Base-by-base conservation (phyloP, 1,284 basidiomycete species). In the Xerocomus nothofagi region DNA sequence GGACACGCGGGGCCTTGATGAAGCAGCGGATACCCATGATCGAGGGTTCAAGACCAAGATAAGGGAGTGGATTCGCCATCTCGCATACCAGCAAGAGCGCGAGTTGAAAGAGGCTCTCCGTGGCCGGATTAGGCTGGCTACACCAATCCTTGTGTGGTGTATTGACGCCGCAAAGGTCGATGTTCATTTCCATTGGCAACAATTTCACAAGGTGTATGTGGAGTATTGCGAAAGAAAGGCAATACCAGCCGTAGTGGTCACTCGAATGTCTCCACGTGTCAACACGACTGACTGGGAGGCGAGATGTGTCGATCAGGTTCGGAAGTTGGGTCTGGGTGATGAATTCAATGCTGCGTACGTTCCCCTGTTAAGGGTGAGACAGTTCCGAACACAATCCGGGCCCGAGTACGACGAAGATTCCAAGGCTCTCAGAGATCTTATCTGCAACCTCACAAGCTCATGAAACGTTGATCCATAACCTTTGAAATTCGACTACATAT, bases 1-100 rank as follows among this genome's bases (percentile, higher is more conserved):
- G 61, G 61, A 63, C 34, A 63, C 63, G 15, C 61, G 58, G 3
- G 61, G 61, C 37, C 63, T 63, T 18, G 50, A 53, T 15, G 61
- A 67, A 50, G 58, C 57, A 0, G 54, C 36, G 10, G 62, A 50
- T 11, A n/a, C 27, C 23, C 38, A 37, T 12, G 37, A 48, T 20
- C 47, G 50, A 5, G 11, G 38, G 31, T 36, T 49, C 33, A 32
- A 45, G 32, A 14, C 44, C 26, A 62, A 40, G 40, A 18, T 60
- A 6, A 3, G 53, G 30, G 49, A 47, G 24, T 44, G n/a, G 37
- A 41, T 63, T 21, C 59, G 51, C 47, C 33, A 44, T 9, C 27
- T 47, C 23, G 30, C 44, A 14, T 41, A 12, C 26, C 51, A 53
- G 21, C 65, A 62, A 37, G 47, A 50, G 8, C 54, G 50, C 40